These are phyloP conservation scores for Brassica incana DNA, from an alignment of 345 rosid species.

Conservation along the genomic window DNA sequence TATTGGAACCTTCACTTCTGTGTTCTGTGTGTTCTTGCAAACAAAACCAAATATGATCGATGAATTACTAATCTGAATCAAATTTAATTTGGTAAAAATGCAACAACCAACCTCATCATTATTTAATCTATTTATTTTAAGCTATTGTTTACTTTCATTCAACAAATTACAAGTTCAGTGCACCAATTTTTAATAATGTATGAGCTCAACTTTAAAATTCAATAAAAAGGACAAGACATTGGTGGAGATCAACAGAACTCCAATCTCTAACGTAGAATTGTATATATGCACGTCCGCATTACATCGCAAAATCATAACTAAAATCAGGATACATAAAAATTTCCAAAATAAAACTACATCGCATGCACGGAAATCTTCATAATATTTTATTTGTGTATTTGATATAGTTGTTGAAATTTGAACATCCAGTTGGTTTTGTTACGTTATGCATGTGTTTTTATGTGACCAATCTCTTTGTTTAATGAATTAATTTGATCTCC, in stretches of 20 bases:
- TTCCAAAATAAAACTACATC: background rate
- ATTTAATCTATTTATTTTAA: background rate
- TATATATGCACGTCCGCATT: constrained; percentile 20
- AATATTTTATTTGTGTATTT: constrained; percentile 16
- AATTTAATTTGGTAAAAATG: background rate
- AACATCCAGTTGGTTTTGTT: constrained; percentile 31
- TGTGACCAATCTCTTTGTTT: constrained; percentile 27
- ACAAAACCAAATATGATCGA: background rate
- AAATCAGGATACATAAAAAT: constrained; percentile 6
- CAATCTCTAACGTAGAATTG: background rate
- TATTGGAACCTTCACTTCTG: background rate
- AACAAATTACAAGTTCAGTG: background rate
- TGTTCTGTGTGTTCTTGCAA: background rate
- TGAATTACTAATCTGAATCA: background rate
- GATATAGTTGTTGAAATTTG: constrained; percentile 37
- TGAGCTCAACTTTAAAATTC: background rate
- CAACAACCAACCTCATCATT: background rate
- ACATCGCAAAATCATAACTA: constrained; percentile 15
- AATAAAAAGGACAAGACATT: background rate
- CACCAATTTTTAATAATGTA: background rate
- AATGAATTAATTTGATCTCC: background rate
- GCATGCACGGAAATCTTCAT: constrained; percentile 23
- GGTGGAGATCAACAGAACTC: background rate
- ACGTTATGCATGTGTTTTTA: constrained; percentile 36
- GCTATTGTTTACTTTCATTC: background rate